A percentile compares a stretch with the other conserved stretches of the same genome.
These are phyloP conservation scores for Coemansia sp. DNA, from an alignment of 192 early-diverging fungal genomes.

Conservation along the genomic window DNA sequence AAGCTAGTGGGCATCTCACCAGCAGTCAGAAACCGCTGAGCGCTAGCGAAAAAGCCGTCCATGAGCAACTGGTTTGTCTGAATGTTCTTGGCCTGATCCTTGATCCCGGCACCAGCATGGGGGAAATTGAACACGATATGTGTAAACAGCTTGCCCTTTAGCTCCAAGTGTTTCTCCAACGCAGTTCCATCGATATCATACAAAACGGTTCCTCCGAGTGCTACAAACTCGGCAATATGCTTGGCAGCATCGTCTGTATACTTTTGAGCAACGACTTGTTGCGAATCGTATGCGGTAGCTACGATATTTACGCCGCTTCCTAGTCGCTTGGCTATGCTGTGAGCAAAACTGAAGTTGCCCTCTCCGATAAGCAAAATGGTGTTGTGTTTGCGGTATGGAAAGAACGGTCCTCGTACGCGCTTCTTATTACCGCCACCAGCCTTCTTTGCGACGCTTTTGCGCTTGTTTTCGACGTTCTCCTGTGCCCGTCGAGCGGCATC, in stretches of 20 bases:
- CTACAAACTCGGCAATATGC: slow-evolving; percentile 63
- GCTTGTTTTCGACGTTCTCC: slow-evolving; percentile 13
- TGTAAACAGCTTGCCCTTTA: slow-evolving; percentile 66
- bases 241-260: slow-evolving; percentile 63
- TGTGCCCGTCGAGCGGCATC: slow-evolving; percentile 5
- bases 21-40: slow-evolving; percentile 57
- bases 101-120: slow-evolving; percentile 89
- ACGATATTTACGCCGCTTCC: slow-evolving; percentile 61
- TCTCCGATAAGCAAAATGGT: slow-evolving; percentile 79
- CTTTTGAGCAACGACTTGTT: slow-evolving; percentile 68
- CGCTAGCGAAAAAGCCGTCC: slow-evolving; percentile 64
- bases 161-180: slow-evolving; percentile 59
- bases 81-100: slow-evolving; percentile 89
- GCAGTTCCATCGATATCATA: slow-evolving; percentile 80
- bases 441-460: slow-evolving; percentile 14
- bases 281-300: slow-evolving; percentile 79
- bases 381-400: slow-evolving; percentile 61
- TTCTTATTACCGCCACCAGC: slow-evolving; percentile 10
- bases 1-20: background rate
- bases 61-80: slow-evolving; percentile 74
- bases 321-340: slow-evolving; percentile 63
- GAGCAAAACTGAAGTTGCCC: slow-evolving; percentile 95
- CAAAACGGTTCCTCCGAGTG: slow-evolving; percentile 67
- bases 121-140: slow-evolving; percentile 97
- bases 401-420: slow-evolving; percentile 15